phyloP scores from a whole-genome alignment of 495 filamentous ascomycete species.

The Aspergillus leporis region DNA sequence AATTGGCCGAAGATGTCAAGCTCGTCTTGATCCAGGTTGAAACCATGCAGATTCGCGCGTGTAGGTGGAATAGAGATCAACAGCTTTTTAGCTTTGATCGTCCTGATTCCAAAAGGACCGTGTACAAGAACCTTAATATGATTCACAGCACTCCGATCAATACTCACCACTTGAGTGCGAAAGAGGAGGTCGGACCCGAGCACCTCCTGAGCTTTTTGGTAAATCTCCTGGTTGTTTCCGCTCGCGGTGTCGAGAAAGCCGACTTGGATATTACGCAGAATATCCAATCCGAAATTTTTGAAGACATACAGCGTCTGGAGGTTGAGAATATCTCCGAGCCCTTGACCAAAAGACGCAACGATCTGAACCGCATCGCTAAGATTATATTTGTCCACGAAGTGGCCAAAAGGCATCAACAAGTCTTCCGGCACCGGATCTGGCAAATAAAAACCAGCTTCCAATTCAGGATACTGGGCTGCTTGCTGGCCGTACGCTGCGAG shows the following conservation, averaged over 20 bases:
- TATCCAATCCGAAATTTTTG: slow-evolving; percentile 9
- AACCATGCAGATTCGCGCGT: slow-evolving; percentile 29
- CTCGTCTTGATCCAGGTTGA: slow-evolving; percentile 36
- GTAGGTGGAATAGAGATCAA: slow-evolving; percentile 34
- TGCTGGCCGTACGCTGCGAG: slow-evolving; percentile 26
- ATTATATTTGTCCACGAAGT: slow-evolving; percentile 44
- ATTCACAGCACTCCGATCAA: no score
- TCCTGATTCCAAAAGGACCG: slow-evolving; percentile 29
- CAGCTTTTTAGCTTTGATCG: slow-evolving; percentile 21
- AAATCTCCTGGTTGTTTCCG: slow-evolving; percentile 41
- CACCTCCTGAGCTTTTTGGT: slow-evolving; percentile 28
- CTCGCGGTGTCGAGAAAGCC: slow-evolving; percentile 10
- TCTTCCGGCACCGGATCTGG: slow-evolving; percentile 47
- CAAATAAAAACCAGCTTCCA: slow-evolving; percentile 38
- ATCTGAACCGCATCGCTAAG: slow-evolving; percentile 18
- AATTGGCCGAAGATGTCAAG: slow-evolving; percentile 36
- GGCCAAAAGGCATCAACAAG: slow-evolving; percentile 43
- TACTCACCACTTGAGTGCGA: slow-evolving; percentile 32
- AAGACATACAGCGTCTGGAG: slow-evolving; percentile 18
- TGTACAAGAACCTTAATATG: neutral
- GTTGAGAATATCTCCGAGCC: neutral
- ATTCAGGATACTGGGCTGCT: slow-evolving; percentile 39
- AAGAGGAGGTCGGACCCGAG: slow-evolving; percentile 29
- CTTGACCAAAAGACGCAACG: neutral
- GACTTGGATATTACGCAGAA: slow-evolving; percentile 8